These are phyloP conservation scores for Monosporascus ibericus DNA, from an alignment of 2,329 filamentous ascomycete genomes.

Conservation along the genomic window DNA sequence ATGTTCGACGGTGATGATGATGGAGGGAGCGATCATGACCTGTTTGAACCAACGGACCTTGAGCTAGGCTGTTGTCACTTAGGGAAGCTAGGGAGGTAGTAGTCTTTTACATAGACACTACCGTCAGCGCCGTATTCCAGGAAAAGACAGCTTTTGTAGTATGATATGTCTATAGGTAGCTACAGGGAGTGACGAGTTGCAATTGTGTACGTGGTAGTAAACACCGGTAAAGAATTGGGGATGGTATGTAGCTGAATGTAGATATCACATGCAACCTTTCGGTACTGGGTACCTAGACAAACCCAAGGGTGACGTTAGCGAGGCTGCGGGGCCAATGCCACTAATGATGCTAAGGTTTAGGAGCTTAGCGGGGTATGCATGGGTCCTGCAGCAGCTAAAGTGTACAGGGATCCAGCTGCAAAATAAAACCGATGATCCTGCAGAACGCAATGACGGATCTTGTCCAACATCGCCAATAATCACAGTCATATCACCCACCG, in stretches of 20 bases:
- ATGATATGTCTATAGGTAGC: too few relatives aligned
- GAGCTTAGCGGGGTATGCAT: slow-evolving; percentile 7
- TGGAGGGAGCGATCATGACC: not conserved
- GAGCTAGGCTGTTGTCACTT: not conserved
- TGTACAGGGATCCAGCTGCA: too few relatives aligned
- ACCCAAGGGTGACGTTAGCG: too few relatives aligned
- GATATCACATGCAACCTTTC: slow-evolving; percentile 5
- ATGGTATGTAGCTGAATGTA: not conserved
- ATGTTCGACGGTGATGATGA: not conserved
- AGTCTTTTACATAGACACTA: not conserved
- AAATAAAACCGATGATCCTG: too few relatives aligned
- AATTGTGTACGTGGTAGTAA: too few relatives aligned
- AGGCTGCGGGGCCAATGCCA: not conserved
- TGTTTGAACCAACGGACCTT: not conserved
- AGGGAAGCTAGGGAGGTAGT: not conserved
- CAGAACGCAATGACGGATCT: slow-evolving; percentile 2
- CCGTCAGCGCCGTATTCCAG: too few relatives aligned
- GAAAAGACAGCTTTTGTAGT: too few relatives aligned
- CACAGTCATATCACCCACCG: slow-evolving; percentile 1
- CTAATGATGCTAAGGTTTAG: not conserved
- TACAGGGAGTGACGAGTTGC: too few relatives aligned
- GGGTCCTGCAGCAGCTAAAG: not conserved
- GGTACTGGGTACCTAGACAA: not conserved
- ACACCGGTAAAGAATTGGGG: too few relatives aligned
- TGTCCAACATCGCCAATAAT: slow-evolving; percentile 1